Evolutionary conservation across 371 early-diverging fungal genomes (phyloP).

Genomic region (Saksenaea vasiformis): DNA sequence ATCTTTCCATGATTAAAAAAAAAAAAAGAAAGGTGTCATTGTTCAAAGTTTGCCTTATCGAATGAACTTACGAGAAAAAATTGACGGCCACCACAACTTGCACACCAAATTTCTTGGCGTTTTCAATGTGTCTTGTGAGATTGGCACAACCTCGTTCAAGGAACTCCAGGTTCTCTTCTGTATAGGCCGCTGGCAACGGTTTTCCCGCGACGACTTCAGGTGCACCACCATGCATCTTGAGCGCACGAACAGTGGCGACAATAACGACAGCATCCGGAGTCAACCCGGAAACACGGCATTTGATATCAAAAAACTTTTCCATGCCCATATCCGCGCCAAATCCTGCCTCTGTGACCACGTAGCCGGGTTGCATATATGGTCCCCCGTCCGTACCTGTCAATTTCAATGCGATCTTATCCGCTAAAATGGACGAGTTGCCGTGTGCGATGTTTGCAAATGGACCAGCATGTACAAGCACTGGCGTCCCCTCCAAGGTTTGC

Average conservation of each 20-base stretch:
- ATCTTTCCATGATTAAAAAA: conserved; percentile 21
- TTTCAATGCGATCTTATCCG: conserved; percentile 91
- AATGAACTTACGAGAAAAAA: conserved; percentile 67
- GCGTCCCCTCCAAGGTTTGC: conserved; percentile 96
- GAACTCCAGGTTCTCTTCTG: conserved; percentile 78
- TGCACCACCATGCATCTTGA: conserved; percentile 97
- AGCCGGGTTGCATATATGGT: conserved; percentile 68
- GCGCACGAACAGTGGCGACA: conserved; percentile 89
- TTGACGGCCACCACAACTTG: conserved; percentile 92
- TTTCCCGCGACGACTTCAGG: conserved; percentile 90
- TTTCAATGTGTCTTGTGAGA: conserved; percentile 83
- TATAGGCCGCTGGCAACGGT: conserved; percentile 82
- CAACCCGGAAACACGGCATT: conserved; percentile 86
- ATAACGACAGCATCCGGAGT: conserved; percentile 87
- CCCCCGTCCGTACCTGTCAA: conserved; percentile 72
- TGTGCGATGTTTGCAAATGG: conserved; percentile 98
- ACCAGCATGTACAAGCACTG: conserved; percentile 95
- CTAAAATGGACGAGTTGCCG: conserved; percentile 90
- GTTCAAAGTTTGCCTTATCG: too few species aligned
- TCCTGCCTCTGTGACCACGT: conserved; percentile 94
- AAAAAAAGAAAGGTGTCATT: too few species aligned
- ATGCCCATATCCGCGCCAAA: conserved; percentile 97
- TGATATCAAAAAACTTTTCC: conserved; percentile 97
- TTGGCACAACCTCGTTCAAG: conserved; percentile 80
- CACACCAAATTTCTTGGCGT: conserved; percentile 83